Base-by-base conservation (phyloP, 768 basidiomycete genomes). In the Antrodiella citrinella region DNA sequence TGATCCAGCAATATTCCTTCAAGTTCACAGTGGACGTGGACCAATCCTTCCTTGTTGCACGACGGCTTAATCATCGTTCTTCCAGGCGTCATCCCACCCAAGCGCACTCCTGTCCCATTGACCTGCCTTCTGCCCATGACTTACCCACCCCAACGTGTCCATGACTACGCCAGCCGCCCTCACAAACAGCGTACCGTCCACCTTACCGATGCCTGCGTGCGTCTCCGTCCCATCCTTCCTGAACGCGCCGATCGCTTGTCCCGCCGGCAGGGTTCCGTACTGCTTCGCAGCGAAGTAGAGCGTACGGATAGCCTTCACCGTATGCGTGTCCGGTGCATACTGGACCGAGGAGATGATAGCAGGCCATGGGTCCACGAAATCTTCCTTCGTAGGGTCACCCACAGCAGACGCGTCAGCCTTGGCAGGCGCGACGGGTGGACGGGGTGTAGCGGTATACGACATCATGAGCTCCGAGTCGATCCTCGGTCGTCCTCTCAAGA, bases 61-160 rank as follows among this genome's bases (percentile, higher is more conserved):
- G n/a, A n/a, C n/a, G n/a, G n/a, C n/a, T n/a, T n/a, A n/a, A n/a
- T n/a, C n/a, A n/a, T n/a, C n/a, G n/a, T 35, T 15, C 30, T 69
- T 69, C 81, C 80, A 82, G 10, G 79, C 76, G 7, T 72, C 78
- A 50, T 81, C 77, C 78, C 80, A 82, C 0, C 79, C 80, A 38
- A 81, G 63, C 2, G 71, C 79, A 59, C 75, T 78, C 23, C 71
- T 52, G 62, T 82, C 80, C 82, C 82, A 82, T 1, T 57, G 39
- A 15, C 75, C 72, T 38, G 64, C 70, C 39, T 63, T 52, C 60
- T 82, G 72, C 3, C 80, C 80, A 63, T 74, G 65, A 5, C 67
- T 59, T 1, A 75, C 72, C 81, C 80, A 82, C 0, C 81, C 78
- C 54, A 81, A 61, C 11, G 65, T 72, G 44, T 80, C 67, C 73